phyloP scores from a whole-genome alignment of 2,329 filamentous ascomycete genomes.

The Botrytis porri region DNA sequence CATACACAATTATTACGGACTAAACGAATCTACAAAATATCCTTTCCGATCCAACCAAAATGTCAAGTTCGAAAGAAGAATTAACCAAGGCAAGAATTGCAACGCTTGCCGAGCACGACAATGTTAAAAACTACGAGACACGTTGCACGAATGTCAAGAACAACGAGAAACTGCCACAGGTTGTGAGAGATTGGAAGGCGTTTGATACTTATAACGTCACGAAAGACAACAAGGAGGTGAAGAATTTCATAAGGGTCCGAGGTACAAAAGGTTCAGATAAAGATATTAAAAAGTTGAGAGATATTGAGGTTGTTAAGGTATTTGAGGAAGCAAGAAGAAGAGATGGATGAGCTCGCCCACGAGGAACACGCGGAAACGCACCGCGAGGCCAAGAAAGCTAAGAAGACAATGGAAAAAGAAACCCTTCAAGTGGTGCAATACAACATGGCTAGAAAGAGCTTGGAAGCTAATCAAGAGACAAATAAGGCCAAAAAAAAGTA shows the following conservation, averaged over 20 bases:
- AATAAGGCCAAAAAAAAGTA: background rate
- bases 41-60: background rate
- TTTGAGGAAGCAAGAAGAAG: background rate
- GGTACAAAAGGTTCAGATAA: background rate
- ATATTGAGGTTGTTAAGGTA: rapidly evolving
- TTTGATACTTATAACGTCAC: rapidly evolving
- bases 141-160: background rate
- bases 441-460: too few relatives aligned
- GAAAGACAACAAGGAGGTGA: too few relatives aligned
- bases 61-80: background rate
- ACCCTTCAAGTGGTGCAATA: too few relatives aligned
- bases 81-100: background rate
- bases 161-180: rapidly evolving
- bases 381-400: background rate
- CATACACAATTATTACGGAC: background rate
- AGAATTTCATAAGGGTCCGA: background rate
- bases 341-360: background rate
- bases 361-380: rapidly evolving
- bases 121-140: rapidly evolving
- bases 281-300: background rate
- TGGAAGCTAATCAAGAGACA: rapidly evolving
- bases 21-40: background rate
- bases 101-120: background rate
- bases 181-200: background rate
- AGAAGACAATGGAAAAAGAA: background rate